phyloP scores from a whole-genome alignment of 2,329 filamentous ascomycete genomes.

The Aspergillus nomiae region DNA sequence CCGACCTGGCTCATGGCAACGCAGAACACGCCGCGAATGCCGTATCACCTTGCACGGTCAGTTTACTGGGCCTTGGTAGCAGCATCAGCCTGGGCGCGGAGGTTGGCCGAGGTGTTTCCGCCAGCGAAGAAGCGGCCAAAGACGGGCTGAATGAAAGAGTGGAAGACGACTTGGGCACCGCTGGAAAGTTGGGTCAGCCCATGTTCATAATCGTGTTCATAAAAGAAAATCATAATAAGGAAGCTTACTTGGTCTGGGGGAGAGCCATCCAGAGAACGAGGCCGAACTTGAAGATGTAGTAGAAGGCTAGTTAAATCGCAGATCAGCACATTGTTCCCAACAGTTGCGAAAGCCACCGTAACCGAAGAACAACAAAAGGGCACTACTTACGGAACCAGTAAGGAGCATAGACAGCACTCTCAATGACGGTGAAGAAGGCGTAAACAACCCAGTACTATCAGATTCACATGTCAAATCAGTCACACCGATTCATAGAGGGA shows the following conservation, averaged over 20 bases:
- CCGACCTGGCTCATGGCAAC: background rate
- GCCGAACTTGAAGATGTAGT: conserved; percentile 99
- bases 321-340: conserved; percentile 24
- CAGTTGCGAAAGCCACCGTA: background rate
- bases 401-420: conserved; percentile 66
- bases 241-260: conserved; percentile 82
- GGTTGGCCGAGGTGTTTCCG: conserved; percentile 78
- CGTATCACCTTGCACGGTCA: conserved; percentile 13
- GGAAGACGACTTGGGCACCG: conserved; percentile 95
- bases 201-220: background rate
- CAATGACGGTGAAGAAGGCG: conserved; percentile 66
- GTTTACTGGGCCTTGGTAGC: conserved; percentile 60
- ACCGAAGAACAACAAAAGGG: too few relatives aligned
- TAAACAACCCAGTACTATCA: conserved; percentile 68
- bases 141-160: conserved; percentile 88
- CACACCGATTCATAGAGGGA: conserved; percentile 9
- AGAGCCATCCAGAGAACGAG: conserved; percentile 97
- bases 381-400: conserved; percentile 65
- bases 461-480: conserved; percentile 22
- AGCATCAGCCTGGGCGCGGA: conserved; percentile 84
- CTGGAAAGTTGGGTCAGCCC: conserved; percentile 50
- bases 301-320: conserved; percentile 65
- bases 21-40: conserved; percentile 9
- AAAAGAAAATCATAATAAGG: background rate
- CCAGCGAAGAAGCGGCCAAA: conserved; percentile 87